A percentile compares a stretch with the other conserved stretches of the same genome.
phyloP scores from a whole-genome alignment of 2,329 filamentous ascomycete genomes.

The Hirsutella minnesotensis region DNA sequence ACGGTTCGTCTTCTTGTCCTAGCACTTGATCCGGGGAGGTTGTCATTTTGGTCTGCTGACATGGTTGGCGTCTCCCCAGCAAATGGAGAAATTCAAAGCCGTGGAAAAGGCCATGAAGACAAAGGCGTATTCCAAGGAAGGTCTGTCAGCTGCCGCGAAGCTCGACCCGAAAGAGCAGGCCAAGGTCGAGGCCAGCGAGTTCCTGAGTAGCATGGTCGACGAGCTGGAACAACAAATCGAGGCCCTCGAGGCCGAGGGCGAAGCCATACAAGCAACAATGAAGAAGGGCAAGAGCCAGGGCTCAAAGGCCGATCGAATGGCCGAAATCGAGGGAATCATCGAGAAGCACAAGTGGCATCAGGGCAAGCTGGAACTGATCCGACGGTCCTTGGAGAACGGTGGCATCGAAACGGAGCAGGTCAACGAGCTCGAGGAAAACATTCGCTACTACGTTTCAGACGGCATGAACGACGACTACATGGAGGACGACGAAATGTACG shows the following conservation, averaged over 20 bases:
- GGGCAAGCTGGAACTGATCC: slow-evolving; percentile 79
- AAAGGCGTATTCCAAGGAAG: slow-evolving; percentile 98
- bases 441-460: slow-evolving; percentile 89
- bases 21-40: too few species aligned
- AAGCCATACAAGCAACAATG: slow-evolving; percentile 73
- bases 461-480: slow-evolving; percentile 81
- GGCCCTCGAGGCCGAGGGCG: slow-evolving; percentile 78
- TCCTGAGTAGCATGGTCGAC: slow-evolving; percentile 77
- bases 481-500: slow-evolving; percentile 91
- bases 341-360: slow-evolving; percentile 97
- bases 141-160: slow-evolving; percentile 79
- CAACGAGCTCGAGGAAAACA: slow-evolving; percentile 78
- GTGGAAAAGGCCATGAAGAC: slow-evolving; percentile 99
- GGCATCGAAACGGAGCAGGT: slow-evolving; percentile 81
- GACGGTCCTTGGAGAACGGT: slow-evolving; percentile 84
- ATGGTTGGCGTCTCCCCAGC: slow-evolving; percentile 33
- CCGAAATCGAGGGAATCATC: slow-evolving; percentile 71
- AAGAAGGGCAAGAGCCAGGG: slow-evolving; percentile 91
- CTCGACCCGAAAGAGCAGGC: slow-evolving; percentile 97
- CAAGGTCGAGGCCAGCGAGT: slow-evolving; percentile 78
- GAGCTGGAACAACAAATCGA: slow-evolving; percentile 92
- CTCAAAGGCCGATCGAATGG: slow-evolving; percentile 74
- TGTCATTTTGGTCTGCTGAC: background rate
- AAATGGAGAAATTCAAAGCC: slow-evolving; percentile 99
- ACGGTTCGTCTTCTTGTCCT: slow-evolving; percentile 51